A percentile compares a stretch with the other conserved stretches of the same genome.
Conservation (phyloP, 2,329 filamentous ascomycete genomes). For the Chaetoscypha palmicola region DNA sequence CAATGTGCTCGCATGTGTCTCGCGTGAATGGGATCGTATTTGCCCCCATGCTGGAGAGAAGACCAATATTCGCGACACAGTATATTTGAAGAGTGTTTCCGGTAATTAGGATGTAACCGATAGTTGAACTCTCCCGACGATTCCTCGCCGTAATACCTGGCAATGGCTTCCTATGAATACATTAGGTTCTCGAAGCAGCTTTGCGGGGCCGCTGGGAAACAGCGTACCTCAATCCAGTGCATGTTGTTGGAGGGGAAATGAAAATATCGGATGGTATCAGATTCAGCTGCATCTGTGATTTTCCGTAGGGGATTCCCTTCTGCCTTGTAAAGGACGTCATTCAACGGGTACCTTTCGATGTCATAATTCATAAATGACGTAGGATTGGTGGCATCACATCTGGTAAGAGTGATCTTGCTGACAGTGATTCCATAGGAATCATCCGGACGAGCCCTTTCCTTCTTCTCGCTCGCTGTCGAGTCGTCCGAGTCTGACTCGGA, state of each 20-base stretch:
- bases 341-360: constrained; percentile 2
- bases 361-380: constrained; percentile 4
- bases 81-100: constrained; percentile 1
- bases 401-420: constrained; percentile 6
- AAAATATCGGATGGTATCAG: constrained; percentile 7
- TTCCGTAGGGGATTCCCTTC: constrained; percentile 1
- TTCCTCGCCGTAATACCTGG: constrained; percentile 5
- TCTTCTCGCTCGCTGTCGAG: background rate
- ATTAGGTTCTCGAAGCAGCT: too few species aligned
- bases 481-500: background rate
- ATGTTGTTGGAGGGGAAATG: constrained; percentile 10
- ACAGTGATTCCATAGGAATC: constrained; percentile 9
- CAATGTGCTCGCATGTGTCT: constrained; percentile 10
- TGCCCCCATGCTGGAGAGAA: constrained; percentile 6
- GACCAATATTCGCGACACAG: constrained; percentile 9
- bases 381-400: background rate
- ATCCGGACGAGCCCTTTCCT: background rate
- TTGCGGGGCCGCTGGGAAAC: too few species aligned
- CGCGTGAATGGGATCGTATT: constrained; percentile 5
- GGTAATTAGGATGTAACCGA: constrained; percentile 1
- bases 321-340: constrained; percentile 1
- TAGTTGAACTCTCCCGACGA: constrained; percentile 5
- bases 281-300: background rate
- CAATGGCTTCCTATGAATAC: constrained; percentile 6
- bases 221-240: constrained; percentile 12